Evolutionary conservation across 73 alveolate species (phyloP), one percentile per base, ranked within the genome.

Genomic region (Blepharisma japonicum): DNA sequence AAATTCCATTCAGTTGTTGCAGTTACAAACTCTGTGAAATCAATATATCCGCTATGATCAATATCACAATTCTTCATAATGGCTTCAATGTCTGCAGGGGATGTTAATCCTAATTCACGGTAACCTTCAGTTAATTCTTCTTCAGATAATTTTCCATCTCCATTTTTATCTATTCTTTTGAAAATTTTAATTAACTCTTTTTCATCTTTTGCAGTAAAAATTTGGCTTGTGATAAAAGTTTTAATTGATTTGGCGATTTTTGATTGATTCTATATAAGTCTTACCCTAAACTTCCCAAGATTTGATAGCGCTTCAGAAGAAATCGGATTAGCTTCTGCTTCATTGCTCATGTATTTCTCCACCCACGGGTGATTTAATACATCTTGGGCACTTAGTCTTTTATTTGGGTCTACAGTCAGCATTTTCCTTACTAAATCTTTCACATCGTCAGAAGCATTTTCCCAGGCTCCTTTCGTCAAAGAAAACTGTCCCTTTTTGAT

Each of bases 41-140:
- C 80, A 7, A 70, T 70, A 45, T 20, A 18, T 39, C 80, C 80
- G 32, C 47, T n/a, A 7, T 45, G 32, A 45, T 70, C 80, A 70
- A 80, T 70, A 45, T 70, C 80, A 2, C 11, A 21, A 7, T 70
- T 70, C 66, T 70, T 70, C 56, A 70, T 45, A 9, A 70, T 18
- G 3, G 11, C 61, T 47, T 38, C 61, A 9, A 70, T 47, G 2
- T 61, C 77, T 3, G 38, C 77, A 11, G 42, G n/a, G 4, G 77
- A 9, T 25, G 53, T 21, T 4, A 38, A 25, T 4, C 21, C 21
- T n/a, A 61, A 61, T 38, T 25, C 46, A 0, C 0, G 3, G 27
- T n/a, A 70, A 1, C 74, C 74, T 61, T 14, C 38, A 25, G 2
- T 61, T 39, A 70, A 45, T 45, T 70, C 80, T 18, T 18, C 68